Conservation (phyloP, 768 basidiomycete genomes). For the Mycena galericulata region DNA sequence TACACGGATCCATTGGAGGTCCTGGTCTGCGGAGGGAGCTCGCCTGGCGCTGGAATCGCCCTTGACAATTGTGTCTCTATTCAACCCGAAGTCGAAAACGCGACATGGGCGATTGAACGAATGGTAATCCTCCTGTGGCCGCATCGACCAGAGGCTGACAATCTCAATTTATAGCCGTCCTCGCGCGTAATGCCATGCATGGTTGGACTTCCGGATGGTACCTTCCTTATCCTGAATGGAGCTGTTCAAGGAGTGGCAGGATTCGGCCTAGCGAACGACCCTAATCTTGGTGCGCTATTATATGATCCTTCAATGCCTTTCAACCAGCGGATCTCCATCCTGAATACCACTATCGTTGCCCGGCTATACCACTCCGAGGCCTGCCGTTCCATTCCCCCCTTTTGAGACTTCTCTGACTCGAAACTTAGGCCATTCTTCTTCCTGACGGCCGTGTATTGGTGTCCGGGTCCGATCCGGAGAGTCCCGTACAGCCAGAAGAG, state of each 20-base stretch:
- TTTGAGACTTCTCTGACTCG: neutral
- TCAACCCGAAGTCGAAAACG: slow-evolving; percentile 68
- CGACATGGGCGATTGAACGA: slow-evolving; percentile 80
- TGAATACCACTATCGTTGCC: slow-evolving; percentile 75
- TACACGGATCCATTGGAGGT: slow-evolving; percentile 78
- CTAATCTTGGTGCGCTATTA: slow-evolving; percentile 73
- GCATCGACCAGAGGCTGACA: neutral
- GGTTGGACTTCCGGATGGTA: slow-evolving; percentile 79
- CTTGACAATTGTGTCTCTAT: slow-evolving; percentile 83
- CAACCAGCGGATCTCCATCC: slow-evolving; percentile 72
- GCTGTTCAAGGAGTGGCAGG: slow-evolving; percentile 78
- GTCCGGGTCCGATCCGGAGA: slow-evolving; percentile 82
- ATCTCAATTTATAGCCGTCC: slow-evolving; percentile 49
- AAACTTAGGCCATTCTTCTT: slow-evolving; percentile 69
- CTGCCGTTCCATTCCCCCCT: too few species aligned
- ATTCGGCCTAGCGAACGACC: slow-evolving; percentile 75
- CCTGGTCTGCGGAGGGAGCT: slow-evolving; percentile 83
- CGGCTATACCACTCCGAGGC: slow-evolving; percentile 81
- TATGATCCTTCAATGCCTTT: slow-evolving; percentile 76
- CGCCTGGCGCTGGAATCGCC: slow-evolving; percentile 60
- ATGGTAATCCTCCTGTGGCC: slow-evolving; percentile 61
- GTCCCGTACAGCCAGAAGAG: slow-evolving; percentile 75
- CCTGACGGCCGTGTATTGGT: slow-evolving; percentile 82
- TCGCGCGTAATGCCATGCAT: slow-evolving; percentile 52
- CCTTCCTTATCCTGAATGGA: slow-evolving; percentile 82